Conservation (phyloP, 129 eudicot species). For the Chrysanthemum makinoi region DNA sequence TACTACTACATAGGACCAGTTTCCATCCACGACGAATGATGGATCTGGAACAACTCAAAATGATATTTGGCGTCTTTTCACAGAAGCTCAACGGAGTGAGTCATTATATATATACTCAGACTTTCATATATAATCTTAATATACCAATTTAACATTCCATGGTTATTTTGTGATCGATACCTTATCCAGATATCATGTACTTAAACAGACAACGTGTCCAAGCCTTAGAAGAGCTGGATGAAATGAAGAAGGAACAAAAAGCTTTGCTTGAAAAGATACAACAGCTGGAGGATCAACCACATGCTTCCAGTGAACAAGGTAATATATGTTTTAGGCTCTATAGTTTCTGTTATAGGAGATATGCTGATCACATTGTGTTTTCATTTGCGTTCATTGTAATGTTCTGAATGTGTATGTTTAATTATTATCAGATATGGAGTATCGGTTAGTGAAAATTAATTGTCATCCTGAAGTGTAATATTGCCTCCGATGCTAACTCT, state of each 20-base stretch:
- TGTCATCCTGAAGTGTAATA: no score
- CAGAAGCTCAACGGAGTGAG: constrained; percentile 70
- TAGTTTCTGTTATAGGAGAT: not conserved
- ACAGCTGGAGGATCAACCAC: constrained; percentile 39
- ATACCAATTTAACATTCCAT: not conserved
- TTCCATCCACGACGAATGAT: constrained; percentile 15
- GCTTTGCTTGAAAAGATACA: constrained; percentile 43
- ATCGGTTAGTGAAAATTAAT: no score
- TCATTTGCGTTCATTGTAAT: no score
- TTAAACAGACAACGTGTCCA: constrained; percentile 61
- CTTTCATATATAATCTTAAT: no score
- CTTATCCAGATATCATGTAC: constrained; percentile 51
- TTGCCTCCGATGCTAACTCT: not conserved
- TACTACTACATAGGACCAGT: constrained; percentile 11
- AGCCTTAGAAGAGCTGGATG: constrained; percentile 59
- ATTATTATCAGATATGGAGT: no score
- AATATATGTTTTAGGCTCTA: not conserved
- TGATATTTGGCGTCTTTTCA: constrained; percentile 55
- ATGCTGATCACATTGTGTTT: not conserved
- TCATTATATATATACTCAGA: not conserved
- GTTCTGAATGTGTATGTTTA: no score
- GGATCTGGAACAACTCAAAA: constrained; percentile 36
- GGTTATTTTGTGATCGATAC: not conserved
- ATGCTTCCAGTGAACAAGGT: constrained; percentile 40
- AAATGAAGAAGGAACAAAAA: constrained; percentile 42